These are phyloP conservation scores for Isabelozyma rhagii DNA, from an alignment of 805 yeast genomes.

Conservation along the genomic window DNA sequence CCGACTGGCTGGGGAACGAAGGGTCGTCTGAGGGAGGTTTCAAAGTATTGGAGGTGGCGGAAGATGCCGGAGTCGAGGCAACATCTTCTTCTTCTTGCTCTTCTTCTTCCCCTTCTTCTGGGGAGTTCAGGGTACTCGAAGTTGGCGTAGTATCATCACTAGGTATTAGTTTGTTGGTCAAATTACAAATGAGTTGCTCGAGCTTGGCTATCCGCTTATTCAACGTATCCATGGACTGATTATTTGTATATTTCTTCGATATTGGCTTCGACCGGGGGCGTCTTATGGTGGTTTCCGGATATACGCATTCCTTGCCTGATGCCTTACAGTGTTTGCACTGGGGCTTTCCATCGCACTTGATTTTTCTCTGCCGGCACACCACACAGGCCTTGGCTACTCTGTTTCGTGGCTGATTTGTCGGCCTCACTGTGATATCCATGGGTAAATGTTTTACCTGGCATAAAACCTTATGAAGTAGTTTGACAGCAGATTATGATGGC, in stretches of 20 bases:
- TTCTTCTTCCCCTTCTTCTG: too few species aligned
- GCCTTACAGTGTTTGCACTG: conserved; percentile 47
- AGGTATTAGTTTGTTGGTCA: conserved; percentile 17
- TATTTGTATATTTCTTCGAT: conserved; percentile 2
- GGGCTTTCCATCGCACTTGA: conserved; percentile 51
- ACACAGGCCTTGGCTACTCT: conserved; percentile 57
- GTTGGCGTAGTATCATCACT: background rate
- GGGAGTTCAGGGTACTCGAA: background rate
- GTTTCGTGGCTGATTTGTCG: conserved; percentile 11
- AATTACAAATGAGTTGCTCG: conserved; percentile 15
- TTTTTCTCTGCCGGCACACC: conserved; percentile 50
- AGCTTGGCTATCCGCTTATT: conserved; percentile 17
- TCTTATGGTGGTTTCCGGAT: background rate
- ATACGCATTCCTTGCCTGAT: background rate
- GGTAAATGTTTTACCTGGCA: too few species aligned
- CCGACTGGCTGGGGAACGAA: background rate
- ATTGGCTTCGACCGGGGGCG: background rate
- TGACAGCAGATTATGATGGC: background rate
- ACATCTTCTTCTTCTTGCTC: background rate
- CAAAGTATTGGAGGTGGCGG: background rate
- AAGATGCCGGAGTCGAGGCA: background rate
- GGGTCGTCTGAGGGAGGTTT: background rate
- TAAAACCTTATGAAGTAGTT: too few species aligned
- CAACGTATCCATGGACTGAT: conserved; percentile 9
- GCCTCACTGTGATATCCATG: background rate